Evolutionary conservation across 164 flowering plant species (phyloP).

Genomic region (Brasenia schreberi): DNA sequence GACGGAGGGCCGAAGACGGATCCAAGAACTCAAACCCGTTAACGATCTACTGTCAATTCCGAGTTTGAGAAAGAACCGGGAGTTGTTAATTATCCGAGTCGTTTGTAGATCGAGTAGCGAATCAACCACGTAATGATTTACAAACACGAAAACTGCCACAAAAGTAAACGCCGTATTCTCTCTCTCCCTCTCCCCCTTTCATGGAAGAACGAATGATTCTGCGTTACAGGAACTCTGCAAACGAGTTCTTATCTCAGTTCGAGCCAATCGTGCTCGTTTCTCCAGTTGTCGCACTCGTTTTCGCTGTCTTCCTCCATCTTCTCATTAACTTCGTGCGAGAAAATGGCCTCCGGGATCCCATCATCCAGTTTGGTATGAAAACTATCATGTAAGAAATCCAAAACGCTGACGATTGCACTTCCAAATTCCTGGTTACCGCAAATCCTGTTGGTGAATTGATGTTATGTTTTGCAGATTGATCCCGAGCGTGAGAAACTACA

Average conservation of each 20-base stretch:
- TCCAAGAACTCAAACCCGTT: too few relatives aligned
- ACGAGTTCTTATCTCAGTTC: slow-evolving; percentile 43
- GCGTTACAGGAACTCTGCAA: slow-evolving; percentile 38
- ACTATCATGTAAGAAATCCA: slow-evolving; percentile 37
- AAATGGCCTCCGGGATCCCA: slow-evolving; percentile 43
- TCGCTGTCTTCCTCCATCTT: slow-evolving; percentile 44
- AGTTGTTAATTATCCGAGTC: too few relatives aligned
- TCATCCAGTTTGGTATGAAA: slow-evolving; percentile 32
- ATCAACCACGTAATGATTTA: too few relatives aligned
- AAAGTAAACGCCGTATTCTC: neutral
- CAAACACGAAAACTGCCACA: too few relatives aligned
- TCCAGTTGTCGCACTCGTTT: slow-evolving; percentile 41
- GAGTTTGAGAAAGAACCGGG: too few relatives aligned
- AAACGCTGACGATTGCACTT: too few relatives aligned
- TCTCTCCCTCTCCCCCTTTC: neutral
- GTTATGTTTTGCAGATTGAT: slow-evolving; percentile 34
- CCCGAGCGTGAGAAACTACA: slow-evolving; percentile 56
- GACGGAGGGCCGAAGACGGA: too few relatives aligned
- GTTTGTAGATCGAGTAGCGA: too few relatives aligned
- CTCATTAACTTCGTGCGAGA: slow-evolving; percentile 29
- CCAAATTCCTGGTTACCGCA: neutral
- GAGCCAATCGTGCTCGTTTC: slow-evolving; percentile 58
- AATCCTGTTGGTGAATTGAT: neutral
- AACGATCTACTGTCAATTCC: too few relatives aligned
- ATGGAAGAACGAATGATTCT: slow-evolving; percentile 16